These are phyloP conservation scores for Aureobasidium vineae DNA, from an alignment of 2,329 filamentous ascomycete genomes.

Conservation along the genomic window DNA sequence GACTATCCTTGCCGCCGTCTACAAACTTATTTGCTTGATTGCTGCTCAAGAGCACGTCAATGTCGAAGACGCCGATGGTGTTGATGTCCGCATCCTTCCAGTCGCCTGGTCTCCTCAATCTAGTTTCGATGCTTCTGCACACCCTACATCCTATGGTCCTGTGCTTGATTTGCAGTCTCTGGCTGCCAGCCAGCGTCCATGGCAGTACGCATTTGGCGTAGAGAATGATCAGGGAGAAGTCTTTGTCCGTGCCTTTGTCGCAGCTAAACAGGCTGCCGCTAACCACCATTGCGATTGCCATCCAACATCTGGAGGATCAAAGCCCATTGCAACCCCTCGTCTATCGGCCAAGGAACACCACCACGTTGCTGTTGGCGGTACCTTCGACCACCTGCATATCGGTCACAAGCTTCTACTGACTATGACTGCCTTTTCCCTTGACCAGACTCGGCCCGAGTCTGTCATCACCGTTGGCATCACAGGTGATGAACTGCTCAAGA, in stretches of 20 bases:
- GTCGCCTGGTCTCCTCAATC: conserved; percentile 57
- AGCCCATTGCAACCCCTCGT: conserved; percentile 1
- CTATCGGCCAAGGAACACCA: conserved; percentile 47
- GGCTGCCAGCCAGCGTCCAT: conserved; percentile 54
- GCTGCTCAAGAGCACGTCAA: conserved; percentile 64
- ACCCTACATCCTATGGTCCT: conserved; percentile 44
- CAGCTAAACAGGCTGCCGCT: conserved; percentile 30
- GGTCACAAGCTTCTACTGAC: conserved; percentile 96
- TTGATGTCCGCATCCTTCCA: conserved; percentile 74
- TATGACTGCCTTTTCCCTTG: conserved; percentile 73
- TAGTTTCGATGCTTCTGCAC: conserved; percentile 36
- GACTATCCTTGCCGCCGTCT: conserved; percentile 70
- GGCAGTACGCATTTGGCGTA: conserved; percentile 65
- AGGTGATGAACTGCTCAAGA: conserved; percentile 77
- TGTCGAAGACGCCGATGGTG: conserved; percentile 64
- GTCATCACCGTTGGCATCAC: conserved; percentile 78
- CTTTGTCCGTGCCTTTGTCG: conserved; percentile 51
- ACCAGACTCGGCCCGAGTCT: conserved; percentile 42
- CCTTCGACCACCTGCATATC: conserved; percentile 92
- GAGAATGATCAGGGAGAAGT: conserved; percentile 63
- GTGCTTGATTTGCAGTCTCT: conserved; percentile 52
- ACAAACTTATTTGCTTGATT: conserved; percentile 72
- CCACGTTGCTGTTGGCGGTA: conserved; percentile 80
- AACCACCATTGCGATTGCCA: conserved; percentile 14
- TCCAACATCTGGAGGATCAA: background rate